Conservation (phyloP, 768 basidiomycete genomes). For the Suillus cothurnatus region DNA sequence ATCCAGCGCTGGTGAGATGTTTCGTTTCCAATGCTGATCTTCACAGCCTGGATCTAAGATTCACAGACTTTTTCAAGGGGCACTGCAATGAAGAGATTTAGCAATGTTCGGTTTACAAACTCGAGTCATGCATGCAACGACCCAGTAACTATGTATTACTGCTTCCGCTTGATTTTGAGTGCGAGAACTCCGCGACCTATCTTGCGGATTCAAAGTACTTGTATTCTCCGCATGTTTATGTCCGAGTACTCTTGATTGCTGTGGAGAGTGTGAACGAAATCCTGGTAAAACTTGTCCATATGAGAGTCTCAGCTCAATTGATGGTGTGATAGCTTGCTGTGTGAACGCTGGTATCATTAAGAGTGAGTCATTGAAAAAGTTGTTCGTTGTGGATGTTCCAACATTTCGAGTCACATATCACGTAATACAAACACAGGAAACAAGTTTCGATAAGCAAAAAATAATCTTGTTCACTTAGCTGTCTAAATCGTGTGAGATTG, state of each 20-base stretch:
- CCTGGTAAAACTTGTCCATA: neutral
- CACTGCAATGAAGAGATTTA: constrained; percentile 2
- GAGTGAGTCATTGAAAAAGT: neutral
- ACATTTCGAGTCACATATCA: constrained; percentile 1
- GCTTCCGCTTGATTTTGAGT: neutral
- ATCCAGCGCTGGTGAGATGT: constrained; percentile 2
- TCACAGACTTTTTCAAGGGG: neutral
- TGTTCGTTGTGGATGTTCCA: neutral
- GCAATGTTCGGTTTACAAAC: constrained; percentile 2
- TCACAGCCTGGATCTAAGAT: constrained; percentile 10
- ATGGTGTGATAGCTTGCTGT: neutral
- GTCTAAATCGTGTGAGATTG: constrained; percentile 1
- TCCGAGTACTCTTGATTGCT: constrained; percentile 3
- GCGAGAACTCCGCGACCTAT: neutral
- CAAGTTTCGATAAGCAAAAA: neutral
- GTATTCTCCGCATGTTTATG: neutral
- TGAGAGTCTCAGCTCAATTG: neutral
- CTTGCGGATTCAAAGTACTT: neutral
- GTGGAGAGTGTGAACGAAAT: neutral
- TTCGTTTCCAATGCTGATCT: constrained; percentile 16
- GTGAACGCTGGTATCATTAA: neutral
- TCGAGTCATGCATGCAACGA: neutral
- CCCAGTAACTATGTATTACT: neutral
- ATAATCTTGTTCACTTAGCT: constrained; percentile 1
- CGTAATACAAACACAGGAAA: neutral